Percentiles rank a stretch among this genome's conserved stretches.
phyloP scores from a whole-genome alignment of 805 yeast species.

The Ogataea philodendri region DNA sequence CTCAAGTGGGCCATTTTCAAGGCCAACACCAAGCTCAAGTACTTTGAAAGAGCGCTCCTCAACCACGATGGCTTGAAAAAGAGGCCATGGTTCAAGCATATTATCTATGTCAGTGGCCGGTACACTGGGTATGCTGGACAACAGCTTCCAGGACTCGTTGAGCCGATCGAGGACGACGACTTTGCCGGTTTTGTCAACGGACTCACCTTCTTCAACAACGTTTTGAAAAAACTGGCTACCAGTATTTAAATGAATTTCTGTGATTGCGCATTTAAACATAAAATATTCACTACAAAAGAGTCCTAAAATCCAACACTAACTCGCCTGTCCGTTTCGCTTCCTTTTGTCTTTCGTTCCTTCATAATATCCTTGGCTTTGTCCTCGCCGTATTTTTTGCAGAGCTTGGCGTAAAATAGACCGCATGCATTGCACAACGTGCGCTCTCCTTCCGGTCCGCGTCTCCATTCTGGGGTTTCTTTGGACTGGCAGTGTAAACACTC shows the following conservation, averaged over 20 bases:
- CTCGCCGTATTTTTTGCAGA: constrained; percentile 57
- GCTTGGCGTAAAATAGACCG: constrained; percentile 70
- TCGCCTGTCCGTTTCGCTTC: constrained; percentile 30
- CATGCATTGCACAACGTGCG: constrained; percentile 81
- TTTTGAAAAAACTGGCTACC: constrained; percentile 12
- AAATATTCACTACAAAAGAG: too few relatives aligned
- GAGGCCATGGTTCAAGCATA: constrained; percentile 58
- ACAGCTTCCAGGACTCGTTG: constrained; percentile 52
- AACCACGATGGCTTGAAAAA: constrained; percentile 47
- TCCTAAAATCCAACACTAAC: constrained; percentile 23
- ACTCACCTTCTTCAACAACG: constrained; percentile 19
- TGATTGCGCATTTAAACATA: too few relatives aligned
- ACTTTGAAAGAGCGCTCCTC: constrained; percentile 46
- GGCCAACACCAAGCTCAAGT: constrained; percentile 40
- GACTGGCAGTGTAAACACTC: constrained; percentile 43
- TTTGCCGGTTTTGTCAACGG: constrained; percentile 33
- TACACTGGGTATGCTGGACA: constrained; percentile 63
- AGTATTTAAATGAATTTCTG: constrained; percentile 7
- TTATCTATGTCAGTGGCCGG: constrained; percentile 57
- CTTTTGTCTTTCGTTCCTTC: constrained; percentile 28
- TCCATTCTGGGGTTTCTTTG: constrained; percentile 75
- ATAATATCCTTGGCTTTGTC: constrained; percentile 47
- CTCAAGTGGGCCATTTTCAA: constrained; percentile 25
- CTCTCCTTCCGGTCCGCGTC: constrained; percentile 76
- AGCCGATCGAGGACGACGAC: constrained; percentile 50